phyloP scores from a whole-genome alignment of 768 basidiomycete species.

The Russula lepida region DNA sequence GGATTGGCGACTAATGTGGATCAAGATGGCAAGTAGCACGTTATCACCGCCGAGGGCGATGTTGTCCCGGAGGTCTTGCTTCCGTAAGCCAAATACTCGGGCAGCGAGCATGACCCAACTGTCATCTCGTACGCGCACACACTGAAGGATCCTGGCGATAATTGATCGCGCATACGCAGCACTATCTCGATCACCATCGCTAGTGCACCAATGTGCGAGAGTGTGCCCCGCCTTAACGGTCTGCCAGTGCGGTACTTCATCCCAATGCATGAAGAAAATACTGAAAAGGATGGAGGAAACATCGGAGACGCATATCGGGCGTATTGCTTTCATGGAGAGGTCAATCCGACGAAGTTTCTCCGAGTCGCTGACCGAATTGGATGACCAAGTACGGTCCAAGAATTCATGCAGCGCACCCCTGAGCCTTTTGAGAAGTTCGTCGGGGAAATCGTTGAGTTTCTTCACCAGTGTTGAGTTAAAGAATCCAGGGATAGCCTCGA shows the following conservation, averaged over 20 bases:
- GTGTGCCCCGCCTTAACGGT: neutral
- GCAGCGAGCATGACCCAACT: neutral
- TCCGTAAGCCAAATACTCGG: neutral
- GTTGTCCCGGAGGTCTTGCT: neutral
- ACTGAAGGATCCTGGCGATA: neutral
- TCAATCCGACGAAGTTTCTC: neutral
- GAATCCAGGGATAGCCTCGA: neutral
- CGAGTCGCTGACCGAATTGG: neutral
- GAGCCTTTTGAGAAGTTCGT: neutral
- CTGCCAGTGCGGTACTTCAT: neutral
- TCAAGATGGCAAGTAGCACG: neutral
- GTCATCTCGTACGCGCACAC: neutral
- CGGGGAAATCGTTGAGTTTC: too few species aligned
- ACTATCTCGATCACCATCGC: rapidly evolving
- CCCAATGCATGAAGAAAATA: neutral
- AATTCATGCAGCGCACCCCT: neutral
- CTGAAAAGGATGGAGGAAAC: neutral
- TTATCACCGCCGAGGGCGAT: neutral
- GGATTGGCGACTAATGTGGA: neutral
- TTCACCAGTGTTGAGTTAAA: neutral
- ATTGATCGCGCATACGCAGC: neutral
- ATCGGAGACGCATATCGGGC: neutral
- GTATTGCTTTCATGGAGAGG: neutral
- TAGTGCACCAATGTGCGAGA: neutral
- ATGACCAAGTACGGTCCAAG: neutral